A percentile compares a stretch with the other conserved stretches of the same genome.
These are phyloP conservation scores for Ceratocystis harringtonii DNA, from an alignment of 2,329 filamentous ascomycete genomes.

Conservation along the genomic window DNA sequence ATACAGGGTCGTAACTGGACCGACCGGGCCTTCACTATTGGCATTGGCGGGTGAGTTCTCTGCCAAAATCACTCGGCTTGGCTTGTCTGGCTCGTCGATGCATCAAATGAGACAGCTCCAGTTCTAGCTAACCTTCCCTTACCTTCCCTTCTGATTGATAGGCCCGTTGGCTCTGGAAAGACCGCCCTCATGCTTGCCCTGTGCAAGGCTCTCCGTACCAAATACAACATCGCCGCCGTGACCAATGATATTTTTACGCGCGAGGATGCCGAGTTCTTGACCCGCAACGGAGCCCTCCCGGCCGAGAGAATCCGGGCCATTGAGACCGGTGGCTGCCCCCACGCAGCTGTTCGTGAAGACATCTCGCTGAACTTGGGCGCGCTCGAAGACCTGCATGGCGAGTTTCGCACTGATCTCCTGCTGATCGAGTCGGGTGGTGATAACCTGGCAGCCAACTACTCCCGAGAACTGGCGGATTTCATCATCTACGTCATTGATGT, in stretches of 20 bases:
- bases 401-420: slow-evolving; percentile 67
- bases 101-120: too few relatives aligned
- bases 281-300: slow-evolving; percentile 67
- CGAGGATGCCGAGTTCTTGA: slow-evolving; percentile 96
- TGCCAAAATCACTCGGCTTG: background rate
- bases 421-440: slow-evolving; percentile 94
- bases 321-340: slow-evolving; percentile 92
- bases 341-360: slow-evolving; percentile 94
- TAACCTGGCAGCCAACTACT: slow-evolving; percentile 95
- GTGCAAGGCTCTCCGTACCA: slow-evolving; percentile 64
- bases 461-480: slow-evolving; percentile 83
- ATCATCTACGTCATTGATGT: slow-evolving; percentile 99
- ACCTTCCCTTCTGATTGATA: slow-evolving; percentile 25
- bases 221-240: slow-evolving; percentile 80
- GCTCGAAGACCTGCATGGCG: slow-evolving; percentile 70
- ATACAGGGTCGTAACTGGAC: slow-evolving; percentile 76
- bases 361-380: slow-evolving; percentile 88
- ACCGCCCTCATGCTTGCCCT: slow-evolving; percentile 93
- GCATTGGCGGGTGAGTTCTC: slow-evolving; percentile 75
- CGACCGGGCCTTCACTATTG: slow-evolving; percentile 83
- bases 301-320: slow-evolving; percentile 80
- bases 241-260: slow-evolving; percentile 99
- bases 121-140: too few relatives aligned
- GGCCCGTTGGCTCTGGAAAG: slow-evolving; percentile 92
- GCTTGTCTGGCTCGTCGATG: too few relatives aligned